A percentile compares a stretch with the other conserved stretches of the same genome.
Evolutionary conservation across 169 alveolate genomes (phyloP).

Genomic region (Cryptosporidium felis): DNA sequence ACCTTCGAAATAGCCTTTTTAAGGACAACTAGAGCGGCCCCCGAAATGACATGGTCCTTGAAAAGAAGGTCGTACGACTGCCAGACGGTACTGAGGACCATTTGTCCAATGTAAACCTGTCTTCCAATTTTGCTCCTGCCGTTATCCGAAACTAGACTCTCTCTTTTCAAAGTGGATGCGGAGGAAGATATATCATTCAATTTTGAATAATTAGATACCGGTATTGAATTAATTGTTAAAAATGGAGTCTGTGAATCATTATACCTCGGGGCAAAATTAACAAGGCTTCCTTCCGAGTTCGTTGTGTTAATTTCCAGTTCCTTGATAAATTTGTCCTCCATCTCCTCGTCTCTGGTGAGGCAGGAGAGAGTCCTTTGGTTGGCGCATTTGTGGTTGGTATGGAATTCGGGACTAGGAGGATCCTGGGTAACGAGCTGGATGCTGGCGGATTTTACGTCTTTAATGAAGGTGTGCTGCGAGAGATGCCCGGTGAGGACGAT

Average conservation of each 20-base stretch:
- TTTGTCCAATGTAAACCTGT: constrained; percentile 58
- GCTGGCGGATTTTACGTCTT: not conserved
- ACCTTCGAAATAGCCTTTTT: constrained; percentile 54
- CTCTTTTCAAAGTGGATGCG: constrained; percentile 21
- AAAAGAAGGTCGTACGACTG: constrained; percentile 65
- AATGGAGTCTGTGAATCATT: not conserved
- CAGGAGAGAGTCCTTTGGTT: constrained; percentile 62
- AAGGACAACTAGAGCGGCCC: constrained; percentile 63
- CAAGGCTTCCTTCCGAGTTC: not conserved
- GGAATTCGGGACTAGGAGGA: constrained; percentile 11
- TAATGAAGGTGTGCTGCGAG: not conserved
- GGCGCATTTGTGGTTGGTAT: not conserved
- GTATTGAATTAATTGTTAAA: not conserved
- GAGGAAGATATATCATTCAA: constrained; percentile 14
- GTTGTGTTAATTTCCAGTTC: not conserved
- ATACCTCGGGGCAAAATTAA: not conserved
- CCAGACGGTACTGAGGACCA: constrained; percentile 66
- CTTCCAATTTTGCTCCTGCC: constrained; percentile 33
- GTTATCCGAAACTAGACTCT: constrained; percentile 24
- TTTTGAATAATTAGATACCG: not conserved
- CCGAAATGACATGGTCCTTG: constrained; percentile 57
- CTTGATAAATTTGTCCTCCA: constrained; percentile 27
- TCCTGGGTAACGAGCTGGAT: constrained; percentile 42
- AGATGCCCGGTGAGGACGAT: constrained; percentile 1
- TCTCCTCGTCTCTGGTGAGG: constrained; percentile 41